phyloP scores from a whole-genome alignment of 352 stramenopile species.

The Pythium periplocum region DNA sequence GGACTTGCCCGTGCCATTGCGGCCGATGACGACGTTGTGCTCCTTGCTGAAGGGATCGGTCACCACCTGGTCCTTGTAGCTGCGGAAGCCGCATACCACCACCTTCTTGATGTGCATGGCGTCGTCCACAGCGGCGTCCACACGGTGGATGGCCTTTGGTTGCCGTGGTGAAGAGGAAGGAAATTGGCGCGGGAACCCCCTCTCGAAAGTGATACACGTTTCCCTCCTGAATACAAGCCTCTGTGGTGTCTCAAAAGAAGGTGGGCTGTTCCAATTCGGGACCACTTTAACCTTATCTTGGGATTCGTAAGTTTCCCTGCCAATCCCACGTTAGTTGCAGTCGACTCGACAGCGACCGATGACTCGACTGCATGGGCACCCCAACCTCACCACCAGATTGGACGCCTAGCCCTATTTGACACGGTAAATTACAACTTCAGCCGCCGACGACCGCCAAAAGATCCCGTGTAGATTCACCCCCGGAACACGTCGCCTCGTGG shows the following conservation, averaged over 20 bases:
- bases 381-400: constrained; percentile 34
- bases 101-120: constrained; percentile 97
- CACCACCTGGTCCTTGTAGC: constrained; percentile 89
- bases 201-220: background rate
- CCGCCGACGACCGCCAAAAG: no score
- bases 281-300: no score
- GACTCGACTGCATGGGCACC: constrained; percentile 22
- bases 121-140: no score
- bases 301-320: background rate
- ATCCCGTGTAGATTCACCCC: no score
- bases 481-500: no score
- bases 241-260: constrained; percentile 8
- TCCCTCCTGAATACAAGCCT: no score
- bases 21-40: constrained; percentile 97
- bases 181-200: background rate
- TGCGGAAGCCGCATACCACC: constrained; percentile 93
- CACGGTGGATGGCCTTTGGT: constrained; percentile 2
- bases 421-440: constrained; percentile 15
- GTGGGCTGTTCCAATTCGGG: background rate
- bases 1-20: constrained; percentile 96
- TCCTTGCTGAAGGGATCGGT: constrained; percentile 91
- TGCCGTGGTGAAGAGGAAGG: background rate
- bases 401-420: constrained; percentile 20
- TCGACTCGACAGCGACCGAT: constrained; percentile 12
- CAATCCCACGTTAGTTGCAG: constrained; percentile 16